Base-by-base conservation (phyloP, 306 rosid genomes). In the Castanospermum australe region DNA sequence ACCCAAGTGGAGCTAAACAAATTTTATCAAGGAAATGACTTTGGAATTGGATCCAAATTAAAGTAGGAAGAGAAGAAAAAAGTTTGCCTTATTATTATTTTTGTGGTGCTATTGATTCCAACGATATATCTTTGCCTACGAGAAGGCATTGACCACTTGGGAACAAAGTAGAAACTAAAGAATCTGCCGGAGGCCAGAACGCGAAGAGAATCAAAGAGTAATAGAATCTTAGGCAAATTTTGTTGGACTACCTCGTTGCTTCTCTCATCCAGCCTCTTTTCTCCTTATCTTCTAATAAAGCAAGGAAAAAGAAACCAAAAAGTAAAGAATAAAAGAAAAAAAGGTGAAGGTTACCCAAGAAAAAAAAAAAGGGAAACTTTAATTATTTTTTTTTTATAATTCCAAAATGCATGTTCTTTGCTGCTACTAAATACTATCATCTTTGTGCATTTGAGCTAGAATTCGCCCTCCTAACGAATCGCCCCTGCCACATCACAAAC, bases 381-480 rank as follows among this genome's bases (percentile, higher is more conserved):
- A 10, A 11, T 24, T 15, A 5, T 11, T 8, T 39, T 42, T 15
- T 8, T 35, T 2, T 62, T 4, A 11, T 8, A 6, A 24, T 44
- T 55, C 33, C 75, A 36, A 45, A 67, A 73, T 32, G 13, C 62
- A 42, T 33, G 48, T 75, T 66, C 67, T 63, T 41, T 83, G 44
- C 48, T 67, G 48, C 74, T 32, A 47, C 77, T 75, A 68, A 20
- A 68, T 35, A 10, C 32, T 41, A 55, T 77, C 78, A 57, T 79
- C 88, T 79, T 38, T 83, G 85, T 18, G 73, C 77, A 67, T 74
- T 81, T 33, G 77, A 65, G 87, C 90, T 87, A 56, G 81, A 83
- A 83, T 86, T 88, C 45, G 89, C 86, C 84, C 96, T 92, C 85
- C 88, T 88, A 72, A 94, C 97, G 86, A 94, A 94, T 57, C 94